phyloP scores from a whole-genome alignment of 2,329 filamentous ascomycete species.

The Microdochium bolleyi region DNA sequence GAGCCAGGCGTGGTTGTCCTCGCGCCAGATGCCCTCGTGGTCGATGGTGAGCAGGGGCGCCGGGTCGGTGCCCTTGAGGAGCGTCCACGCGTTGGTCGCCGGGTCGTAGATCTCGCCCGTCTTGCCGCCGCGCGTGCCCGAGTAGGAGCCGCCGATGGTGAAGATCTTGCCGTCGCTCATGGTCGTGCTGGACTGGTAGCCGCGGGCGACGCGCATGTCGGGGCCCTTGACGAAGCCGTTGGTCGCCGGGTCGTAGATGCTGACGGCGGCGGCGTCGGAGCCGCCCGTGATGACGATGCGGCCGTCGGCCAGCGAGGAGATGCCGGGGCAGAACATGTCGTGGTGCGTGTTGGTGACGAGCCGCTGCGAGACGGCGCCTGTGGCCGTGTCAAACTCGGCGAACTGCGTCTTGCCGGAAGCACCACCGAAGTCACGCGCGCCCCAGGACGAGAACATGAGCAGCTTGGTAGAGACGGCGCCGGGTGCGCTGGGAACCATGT shows the following conservation, averaged over 20 bases:
- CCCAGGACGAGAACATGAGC: conserved; percentile 16
- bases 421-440: conserved; percentile 13
- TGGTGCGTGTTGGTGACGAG: conserved; percentile 33
- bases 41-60: conserved; percentile 43
- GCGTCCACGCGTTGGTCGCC: conserved; percentile 34
- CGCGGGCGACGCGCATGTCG: conserved; percentile 36
- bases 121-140: conserved; percentile 39
- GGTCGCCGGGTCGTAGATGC: conserved; percentile 32
- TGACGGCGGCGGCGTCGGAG: conserved; percentile 36
- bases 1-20: conserved; percentile 47
- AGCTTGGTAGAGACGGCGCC: conserved; percentile 9
- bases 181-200: conserved; percentile 44
- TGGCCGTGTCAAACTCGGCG: conserved; percentile 10
- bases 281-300: conserved; percentile 46
- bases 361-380: conserved; percentile 16
- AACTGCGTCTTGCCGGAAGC: conserved; percentile 8
- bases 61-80: conserved; percentile 31
- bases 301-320: conserved; percentile 38
- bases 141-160: conserved; percentile 50
- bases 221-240: conserved; percentile 28
- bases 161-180: conserved; percentile 47
- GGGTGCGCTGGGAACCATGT: conserved; percentile 15
- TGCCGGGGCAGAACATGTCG: conserved; percentile 51
- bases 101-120: conserved; percentile 48
- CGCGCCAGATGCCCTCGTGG: conserved; percentile 29